A percentile compares a stretch with the other conserved stretches of the same genome.
phyloP scores from a whole-genome alignment of 495 filamentous ascomycete genomes.

The Aspergillus incahuasiensis region DNA sequence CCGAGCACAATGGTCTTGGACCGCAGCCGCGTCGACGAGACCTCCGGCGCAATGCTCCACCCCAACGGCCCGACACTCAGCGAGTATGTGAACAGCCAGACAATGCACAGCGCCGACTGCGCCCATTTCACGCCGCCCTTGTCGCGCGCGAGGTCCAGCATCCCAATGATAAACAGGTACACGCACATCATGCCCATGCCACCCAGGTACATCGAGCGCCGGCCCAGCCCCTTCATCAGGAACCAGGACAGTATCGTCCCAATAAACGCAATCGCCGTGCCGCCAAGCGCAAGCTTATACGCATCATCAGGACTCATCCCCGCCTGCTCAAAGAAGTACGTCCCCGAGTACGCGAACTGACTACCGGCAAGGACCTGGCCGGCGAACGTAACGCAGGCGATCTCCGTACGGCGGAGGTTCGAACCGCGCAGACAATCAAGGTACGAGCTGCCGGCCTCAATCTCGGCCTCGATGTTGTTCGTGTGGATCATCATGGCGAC shows the following conservation, averaged over 20 bases:
- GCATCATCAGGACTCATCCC: conserved; percentile 52
- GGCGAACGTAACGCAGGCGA: conserved; percentile 63
- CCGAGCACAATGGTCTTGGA: conserved; percentile 59
- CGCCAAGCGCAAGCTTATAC: conserved; percentile 44
- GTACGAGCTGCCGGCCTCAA: conserved; percentile 55
- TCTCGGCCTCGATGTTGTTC: conserved; percentile 53
- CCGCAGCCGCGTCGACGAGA: conserved; percentile 54
- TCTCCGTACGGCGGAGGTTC: conserved; percentile 66
- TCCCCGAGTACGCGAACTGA: conserved; percentile 65
- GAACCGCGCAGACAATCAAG: conserved; percentile 67
- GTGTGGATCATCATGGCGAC: conserved; percentile 52
- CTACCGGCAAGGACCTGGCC: conserved; percentile 71
- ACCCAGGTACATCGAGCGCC: conserved; percentile 64
- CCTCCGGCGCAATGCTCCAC: conserved; percentile 59
- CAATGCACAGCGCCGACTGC: conserved; percentile 52
- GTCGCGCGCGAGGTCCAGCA: conserved; percentile 48
- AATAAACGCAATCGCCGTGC: conserved; percentile 59
- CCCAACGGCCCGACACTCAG: conserved; percentile 55
- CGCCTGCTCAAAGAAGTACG: conserved; percentile 68
- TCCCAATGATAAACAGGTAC: conserved; percentile 58
- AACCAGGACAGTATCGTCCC: conserved; percentile 52
- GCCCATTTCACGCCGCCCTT: conserved; percentile 31
- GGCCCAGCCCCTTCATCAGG: conserved; percentile 48
- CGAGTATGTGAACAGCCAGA: conserved; percentile 66
- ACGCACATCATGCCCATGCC: conserved; percentile 55